Conservation (phyloP, 352 stramenopile species). For the Pythium volutum region DNA sequence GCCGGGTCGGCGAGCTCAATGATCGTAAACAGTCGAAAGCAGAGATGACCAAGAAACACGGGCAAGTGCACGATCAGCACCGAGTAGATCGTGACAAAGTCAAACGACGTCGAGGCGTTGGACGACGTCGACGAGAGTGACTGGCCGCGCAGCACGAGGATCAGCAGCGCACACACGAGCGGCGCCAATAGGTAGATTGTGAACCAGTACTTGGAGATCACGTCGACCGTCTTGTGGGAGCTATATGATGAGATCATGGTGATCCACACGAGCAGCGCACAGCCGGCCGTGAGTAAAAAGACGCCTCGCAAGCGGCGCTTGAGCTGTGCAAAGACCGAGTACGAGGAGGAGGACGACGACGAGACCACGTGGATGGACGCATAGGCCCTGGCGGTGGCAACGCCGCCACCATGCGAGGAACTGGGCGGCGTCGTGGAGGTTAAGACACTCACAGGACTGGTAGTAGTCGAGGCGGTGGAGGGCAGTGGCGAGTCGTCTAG, state of each 20-base stretch:
- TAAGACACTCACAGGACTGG: neutral
- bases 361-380: slow-evolving; percentile 14
- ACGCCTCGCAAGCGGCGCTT: slow-evolving; percentile 25
- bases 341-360: slow-evolving; percentile 5
- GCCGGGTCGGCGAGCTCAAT: slow-evolving; percentile 34
- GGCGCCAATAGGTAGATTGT: slow-evolving; percentile 60
- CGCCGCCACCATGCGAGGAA: slow-evolving; percentile 1
- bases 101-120: slow-evolving; percentile 33
- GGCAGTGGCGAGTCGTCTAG: neutral
- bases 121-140: slow-evolving; percentile 28
- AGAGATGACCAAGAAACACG: slow-evolving; percentile 79
- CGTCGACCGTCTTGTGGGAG: slow-evolving; percentile 27
- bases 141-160: slow-evolving; percentile 38
- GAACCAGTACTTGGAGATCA: slow-evolving; percentile 52
- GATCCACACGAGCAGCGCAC: slow-evolving; percentile 47
- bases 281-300: slow-evolving; percentile 41
- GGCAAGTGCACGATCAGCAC: slow-evolving; percentile 74
- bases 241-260: slow-evolving; percentile 74
- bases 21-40: slow-evolving; percentile 68
- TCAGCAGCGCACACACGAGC: slow-evolving; percentile 53
- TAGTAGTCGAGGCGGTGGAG: neutral
- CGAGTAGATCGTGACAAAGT: slow-evolving; percentile 74
- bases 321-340: neutral
- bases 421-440: slow-evolving; percentile 4
- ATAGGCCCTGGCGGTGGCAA: neutral